A percentile compares a stretch with the other conserved stretches of the same genome.
These are phyloP conservation scores for Blastosporella zonata DNA, from an alignment of 1,284 basidiomycete species.

Conservation along the genomic window DNA sequence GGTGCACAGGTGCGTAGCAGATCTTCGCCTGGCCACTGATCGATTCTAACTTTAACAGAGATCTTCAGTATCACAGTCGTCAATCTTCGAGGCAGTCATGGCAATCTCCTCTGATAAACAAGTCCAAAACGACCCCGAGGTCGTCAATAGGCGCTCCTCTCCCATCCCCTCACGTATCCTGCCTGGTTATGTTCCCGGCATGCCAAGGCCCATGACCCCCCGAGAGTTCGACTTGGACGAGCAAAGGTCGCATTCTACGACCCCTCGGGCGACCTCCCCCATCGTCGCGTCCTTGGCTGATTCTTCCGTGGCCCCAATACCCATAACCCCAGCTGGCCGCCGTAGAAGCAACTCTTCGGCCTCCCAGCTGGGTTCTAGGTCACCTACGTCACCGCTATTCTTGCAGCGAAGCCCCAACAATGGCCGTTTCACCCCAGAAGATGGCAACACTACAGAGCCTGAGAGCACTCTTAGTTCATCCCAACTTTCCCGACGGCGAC, in stretches of 20 bases:
- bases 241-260: slow-evolving; percentile 70
- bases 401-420: slow-evolving; percentile 55
- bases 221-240: slow-evolving; percentile 70
- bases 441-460: slow-evolving; percentile 42
- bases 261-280: slow-evolving; percentile 74
- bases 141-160: slow-evolving; percentile 43
- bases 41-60: slow-evolving; percentile 24
- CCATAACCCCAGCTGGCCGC: slow-evolving; percentile 27
- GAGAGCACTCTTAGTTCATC: slow-evolving; percentile 46
- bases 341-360: slow-evolving; percentile 52
- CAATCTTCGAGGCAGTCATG: slow-evolving; percentile 56
- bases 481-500: slow-evolving; percentile 53
- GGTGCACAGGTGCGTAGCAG: slow-evolving; percentile 25
- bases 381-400: slow-evolving; percentile 43
- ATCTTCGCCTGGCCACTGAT: slow-evolving; percentile 8
- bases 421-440: slow-evolving; percentile 58
- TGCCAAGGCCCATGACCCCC: slow-evolving; percentile 84
- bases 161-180: slow-evolving; percentile 63
- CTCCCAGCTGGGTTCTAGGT: slow-evolving; percentile 44
- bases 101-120: slow-evolving; percentile 65
- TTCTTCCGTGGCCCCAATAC: slow-evolving; percentile 23
- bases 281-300: slow-evolving; percentile 28
- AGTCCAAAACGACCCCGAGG: slow-evolving; percentile 38
- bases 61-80: slow-evolving; percentile 29
- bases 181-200: slow-evolving; percentile 83